Conservation (phyloP, 192 early-diverging fungal genomes). For the Powellomyces hirtus region DNA sequence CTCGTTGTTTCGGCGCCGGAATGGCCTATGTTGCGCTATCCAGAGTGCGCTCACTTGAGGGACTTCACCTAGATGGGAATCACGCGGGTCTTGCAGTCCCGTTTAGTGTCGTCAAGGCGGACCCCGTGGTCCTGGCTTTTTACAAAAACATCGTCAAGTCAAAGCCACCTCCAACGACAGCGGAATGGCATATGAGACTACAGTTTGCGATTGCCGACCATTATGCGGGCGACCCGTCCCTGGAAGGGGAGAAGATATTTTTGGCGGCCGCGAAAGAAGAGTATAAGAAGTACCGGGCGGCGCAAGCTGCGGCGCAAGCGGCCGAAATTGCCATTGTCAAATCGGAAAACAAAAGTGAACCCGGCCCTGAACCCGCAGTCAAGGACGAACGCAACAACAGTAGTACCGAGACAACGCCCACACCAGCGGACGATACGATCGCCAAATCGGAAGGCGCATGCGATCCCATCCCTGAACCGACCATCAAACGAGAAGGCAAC, state of each 20-base stretch:
- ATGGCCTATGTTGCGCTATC: slow-evolving; percentile 86
- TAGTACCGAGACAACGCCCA: too few relatives aligned
- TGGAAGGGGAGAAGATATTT: background rate
- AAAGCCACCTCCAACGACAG: background rate
- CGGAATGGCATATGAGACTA: background rate
- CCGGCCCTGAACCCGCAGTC: too few relatives aligned
- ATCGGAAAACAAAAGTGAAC: too few relatives aligned
- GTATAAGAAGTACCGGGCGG: background rate
- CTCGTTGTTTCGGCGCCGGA: slow-evolving; percentile 76
- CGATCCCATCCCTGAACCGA: too few relatives aligned
- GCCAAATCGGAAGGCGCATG: too few relatives aligned
- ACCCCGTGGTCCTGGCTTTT: slow-evolving; percentile 67
- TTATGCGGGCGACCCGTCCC: too few relatives aligned
- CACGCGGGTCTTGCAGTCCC: slow-evolving; percentile 53
- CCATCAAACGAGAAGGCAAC: too few relatives aligned
- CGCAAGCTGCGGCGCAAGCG: too few relatives aligned
- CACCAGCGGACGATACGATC: too few relatives aligned
- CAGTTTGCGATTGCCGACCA: background rate
- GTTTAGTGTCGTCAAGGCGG: slow-evolving; percentile 64
- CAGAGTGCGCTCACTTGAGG: slow-evolving; percentile 67
- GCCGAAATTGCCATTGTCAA: too few relatives aligned
- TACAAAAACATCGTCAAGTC: slow-evolving; percentile 35
- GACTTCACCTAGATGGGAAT: slow-evolving; percentile 48
- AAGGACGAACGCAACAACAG: too few relatives aligned
- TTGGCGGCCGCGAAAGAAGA: background rate